Evolutionary conservation across 345 rosid species (phyloP), one percentile per base, ranked within the genome.

Genomic region (Moringa oleifera): DNA sequence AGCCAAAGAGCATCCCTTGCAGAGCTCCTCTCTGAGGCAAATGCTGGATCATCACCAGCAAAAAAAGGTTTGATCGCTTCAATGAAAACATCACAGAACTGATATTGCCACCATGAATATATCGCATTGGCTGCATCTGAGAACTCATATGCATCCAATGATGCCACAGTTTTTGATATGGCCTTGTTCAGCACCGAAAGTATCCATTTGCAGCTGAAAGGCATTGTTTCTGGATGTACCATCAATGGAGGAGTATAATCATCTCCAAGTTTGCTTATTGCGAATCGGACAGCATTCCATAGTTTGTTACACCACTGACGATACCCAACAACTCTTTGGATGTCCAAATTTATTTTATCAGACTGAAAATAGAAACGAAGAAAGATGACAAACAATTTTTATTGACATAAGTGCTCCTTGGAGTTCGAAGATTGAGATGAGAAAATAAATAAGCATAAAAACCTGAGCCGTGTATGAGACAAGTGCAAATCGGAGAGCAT

Each of bases 231-330:
- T 0, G 74, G 85, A 63, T 53, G 21, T 28, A 86, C 64, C 36
- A 36, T 71, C 51, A 25, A 45, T 15, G 85, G 91, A 58, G 96
- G 97, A 20, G 65, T 37, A 68, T 80, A 88, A 70, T 70, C 80
- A 59, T 79, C 79, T 6, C 89, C 93, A 65, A 94, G 97, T 70
- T 83, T 94, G 79, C 84, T 83, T 96, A 94, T 85, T 16, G 95
- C 95, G 75, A 88, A 94, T 53, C 96, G 87, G 71, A 94, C 96
- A 7, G 97, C 99, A 70, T 94, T 90, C 97, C 99, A 90, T 47
- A 94, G 69, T 67, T 94, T 94, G 76, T 94, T 94, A 73, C 99
- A 94, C 99, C 99, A 94, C 57, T 94, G 97, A n/a, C 96, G 97
- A 79, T 90, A 90, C 20, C 97, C 97, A 67, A 86, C 91, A 46